Evolutionary conservation across 23 red algal species (phyloP), one percentile per base, ranked within the genome.

Genomic region (Porphyridium purpureum): DNA sequence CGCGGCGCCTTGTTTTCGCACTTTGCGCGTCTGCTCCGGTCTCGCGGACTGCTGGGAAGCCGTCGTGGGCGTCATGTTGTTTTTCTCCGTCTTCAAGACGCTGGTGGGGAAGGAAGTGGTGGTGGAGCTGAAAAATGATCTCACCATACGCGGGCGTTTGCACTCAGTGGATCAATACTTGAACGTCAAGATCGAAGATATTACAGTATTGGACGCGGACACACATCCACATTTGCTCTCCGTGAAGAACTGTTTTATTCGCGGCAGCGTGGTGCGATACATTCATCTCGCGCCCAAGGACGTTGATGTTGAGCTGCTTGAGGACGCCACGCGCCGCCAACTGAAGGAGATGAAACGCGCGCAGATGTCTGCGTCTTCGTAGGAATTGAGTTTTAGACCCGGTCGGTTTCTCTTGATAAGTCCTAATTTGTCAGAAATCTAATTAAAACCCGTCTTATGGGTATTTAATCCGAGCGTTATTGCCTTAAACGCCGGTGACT

Each of bases 61-160:
- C n/a, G n/a, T n/a, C n/a, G n/a, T n/a, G 38, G 38, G 17, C 38
- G 38, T 44, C 21, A 95, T 95, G 88, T 64, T 95, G 34, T 95
- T 95, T 53, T 80, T 77, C 29, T 83, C 88, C 9, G 72, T 95
- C 35, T 84, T 95, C 54, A 83, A 80, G 66, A 95, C 88, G 2
- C 72, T 95, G 14, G 68, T 84, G 23, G 70, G 74, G 5, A 79
- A 85, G 57, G 57, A 52, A 19, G 61, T 95, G 0, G 78, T 74
- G 19, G 72, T 95, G 29, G 88, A 95, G 66, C 51, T 95, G 23
- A 95, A 95, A 52, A 95, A 95, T 46, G 74, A 75, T 36, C 59
- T 95, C 7, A 24, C 30, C 54, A 80, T 95, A 28, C 51, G 55
- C 24, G 88, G 88, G 6, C 54, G 57, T 2, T 56, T 95, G 30